Base-by-base conservation (phyloP, 441 rosid genomes). In the Metrosideros polymorpha region DNA sequence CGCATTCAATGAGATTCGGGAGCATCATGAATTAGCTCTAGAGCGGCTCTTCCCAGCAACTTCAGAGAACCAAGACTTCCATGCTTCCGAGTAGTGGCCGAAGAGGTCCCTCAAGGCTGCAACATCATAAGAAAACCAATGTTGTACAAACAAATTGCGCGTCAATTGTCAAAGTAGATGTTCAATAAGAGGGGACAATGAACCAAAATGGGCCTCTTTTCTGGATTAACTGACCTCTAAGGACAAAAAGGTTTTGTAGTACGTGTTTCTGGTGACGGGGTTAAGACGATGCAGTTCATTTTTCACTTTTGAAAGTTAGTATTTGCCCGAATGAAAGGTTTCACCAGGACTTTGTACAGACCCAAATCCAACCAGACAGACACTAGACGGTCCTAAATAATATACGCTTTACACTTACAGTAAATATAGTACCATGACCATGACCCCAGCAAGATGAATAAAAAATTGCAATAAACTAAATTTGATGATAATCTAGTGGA, bases 61-160 rank as follows among this genome's bases (percentile, higher is more conserved):
- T 92, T 96, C 96, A 12, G 93, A 90, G 91, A 91, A 95, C 99
- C 99, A 97, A 88, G 96, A 91, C 85, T 92, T 91, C 99, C 98
- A 97, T 53, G 99, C 99, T 84, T 96, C 98, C 94, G 91, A 89
- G 91, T 95, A 96, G 93, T 97, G 99, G 51, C 91, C 88, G 89
- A 97, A 97, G 25, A 97, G 96, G 49, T 96, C 99, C 90, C 88
- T 93, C 90, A 95, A 88, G 82, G 96, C 99, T 97, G 96, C 86
- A 90, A 89, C 82, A 89, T 53, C 84, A 79, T 15, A 85, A 61
- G 55, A 17, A 47, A 51, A 61, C 49, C 12, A 66, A 39, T 59
- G 71, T 39, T 17, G 1, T 59, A 32, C 29, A 39, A 59, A 59
- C 1, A 32, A 59, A 59, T 29, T 22, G 71, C 39, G 12, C 4